Base-by-base conservation (phyloP, 1,139 yeast species). In the Candida dubliniensis region DNA sequence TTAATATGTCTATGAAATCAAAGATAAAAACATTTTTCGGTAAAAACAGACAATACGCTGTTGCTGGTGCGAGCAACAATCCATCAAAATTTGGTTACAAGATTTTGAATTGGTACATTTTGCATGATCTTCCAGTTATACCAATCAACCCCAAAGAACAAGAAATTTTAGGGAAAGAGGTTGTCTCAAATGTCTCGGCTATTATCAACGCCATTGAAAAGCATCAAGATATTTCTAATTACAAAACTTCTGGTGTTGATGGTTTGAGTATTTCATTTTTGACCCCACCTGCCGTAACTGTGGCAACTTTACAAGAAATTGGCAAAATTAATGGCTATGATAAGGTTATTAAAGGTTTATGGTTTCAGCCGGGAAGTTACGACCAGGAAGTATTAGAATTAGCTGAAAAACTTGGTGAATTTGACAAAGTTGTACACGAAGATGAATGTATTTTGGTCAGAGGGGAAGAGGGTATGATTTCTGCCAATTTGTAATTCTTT, bases 311-410 rank as follows among this genome's bases (percentile, higher is more conserved):
- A 39, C 60, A 70, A 37, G 74, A 73, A 37, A 67, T 76, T 15
- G 58, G 67, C 38, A 38, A 58, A 7, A 52, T 68, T 45, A 58
- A 61, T 1, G 64, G 68, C 2, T 66, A 61, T 54, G 51, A 60
- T 42, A 52, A 52, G 8, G 48, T 64, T 1, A 66, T 87, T 26
- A 77, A 76, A 52, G 82, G 84, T 0, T 66, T 86, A 26, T 87
- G 96, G 96, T 81, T 86, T 50, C 96, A 87, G 58, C 95, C 95
- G 0, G 95, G 95, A 0, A 76, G 88, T 31, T 85, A 77, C 51
- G 82, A 84, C 53, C 60, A 63, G 8, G 71, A 67, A n/a, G 83
- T 81, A 3, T 61, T 85, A 39, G 69, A 71, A 1, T 56, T 57
- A 15, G 74, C 73, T 2, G 62, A 65, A 27, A 55, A 59, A 24